Evolutionary conservation across 345 rosid species (phyloP).

Genomic region (Aurinia saxatilis): DNA sequence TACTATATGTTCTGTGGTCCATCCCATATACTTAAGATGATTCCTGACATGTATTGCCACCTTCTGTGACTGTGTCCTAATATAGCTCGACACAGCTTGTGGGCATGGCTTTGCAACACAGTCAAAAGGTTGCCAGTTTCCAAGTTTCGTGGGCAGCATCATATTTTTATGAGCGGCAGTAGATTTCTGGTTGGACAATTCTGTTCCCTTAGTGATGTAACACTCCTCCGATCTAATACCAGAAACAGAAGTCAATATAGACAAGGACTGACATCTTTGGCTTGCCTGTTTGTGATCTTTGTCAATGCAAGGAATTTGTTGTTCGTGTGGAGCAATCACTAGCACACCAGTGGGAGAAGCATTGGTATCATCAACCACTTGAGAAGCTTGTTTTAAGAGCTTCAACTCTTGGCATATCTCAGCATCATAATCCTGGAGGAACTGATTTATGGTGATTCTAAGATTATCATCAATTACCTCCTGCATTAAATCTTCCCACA

Average conservation of each 20-base stretch:
- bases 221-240: slow-evolving; percentile 18
- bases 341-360: slow-evolving; percentile 4
- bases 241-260: slow-evolving; percentile 18
- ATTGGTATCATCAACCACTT: slow-evolving; percentile 11
- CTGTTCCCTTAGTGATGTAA: slow-evolving; percentile 6
- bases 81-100: slow-evolving; percentile 36
- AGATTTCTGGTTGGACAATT: slow-evolving; percentile 16
- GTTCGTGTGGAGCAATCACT: slow-evolving; percentile 18
- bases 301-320: background rate
- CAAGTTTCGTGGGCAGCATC: background rate
- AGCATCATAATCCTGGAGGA: slow-evolving; percentile 19
- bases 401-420: slow-evolving; percentile 16
- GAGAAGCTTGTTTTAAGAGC: slow-evolving; percentile 12
- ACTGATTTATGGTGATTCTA: slow-evolving; percentile 21
- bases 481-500: slow-evolving; percentile 37
- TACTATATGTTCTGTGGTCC: slow-evolving; percentile 43
- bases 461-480: slow-evolving; percentile 48
- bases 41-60: slow-evolving; percentile 27
- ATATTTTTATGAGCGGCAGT: background rate
- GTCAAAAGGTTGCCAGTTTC: slow-evolving; percentile 39
- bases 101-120: slow-evolving; percentile 53
- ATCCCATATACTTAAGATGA: slow-evolving; percentile 50
- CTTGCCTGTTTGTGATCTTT: slow-evolving; percentile 9
- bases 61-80: background rate
- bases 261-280: slow-evolving; percentile 21